phyloP scores from a whole-genome alignment of 768 basidiomycete genomes.

The Boletus fagicola region DNA sequence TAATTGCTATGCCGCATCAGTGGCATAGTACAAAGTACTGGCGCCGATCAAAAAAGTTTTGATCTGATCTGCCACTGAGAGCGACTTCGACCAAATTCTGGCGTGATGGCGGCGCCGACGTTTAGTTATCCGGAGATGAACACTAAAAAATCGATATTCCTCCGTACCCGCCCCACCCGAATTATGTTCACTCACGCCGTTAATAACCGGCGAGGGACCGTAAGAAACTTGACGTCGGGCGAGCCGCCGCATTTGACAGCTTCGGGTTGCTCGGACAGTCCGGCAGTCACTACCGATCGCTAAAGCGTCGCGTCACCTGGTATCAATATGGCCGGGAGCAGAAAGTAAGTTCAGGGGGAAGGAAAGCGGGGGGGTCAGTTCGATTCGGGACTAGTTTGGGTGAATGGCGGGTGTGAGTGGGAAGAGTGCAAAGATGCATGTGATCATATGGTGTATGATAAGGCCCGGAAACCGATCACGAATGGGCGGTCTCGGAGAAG shows the following conservation, averaged over 20 bases:
- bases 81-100: neutral
- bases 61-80: neutral
- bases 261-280: neutral
- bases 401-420: neutral
- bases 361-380: neutral
- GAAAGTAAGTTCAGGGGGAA: neutral
- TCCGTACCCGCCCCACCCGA: neutral
- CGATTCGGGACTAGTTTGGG: neutral
- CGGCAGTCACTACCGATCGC: neutral
- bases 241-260: neutral
- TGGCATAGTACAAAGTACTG: neutral
- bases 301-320: neutral
- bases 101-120: neutral
- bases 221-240: neutral
- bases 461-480: neutral
- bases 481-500: neutral
- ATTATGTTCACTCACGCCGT: neutral
- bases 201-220: neutral
- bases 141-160: neutral
- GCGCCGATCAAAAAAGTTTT: neutral
- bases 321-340: neutral
- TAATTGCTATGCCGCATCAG: neutral
- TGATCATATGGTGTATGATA: neutral
- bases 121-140: neutral
- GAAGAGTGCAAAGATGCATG: neutral